These are phyloP conservation scores for Syzygium malaccense DNA, from an alignment of 441 rosid species.

Conservation along the genomic window DNA sequence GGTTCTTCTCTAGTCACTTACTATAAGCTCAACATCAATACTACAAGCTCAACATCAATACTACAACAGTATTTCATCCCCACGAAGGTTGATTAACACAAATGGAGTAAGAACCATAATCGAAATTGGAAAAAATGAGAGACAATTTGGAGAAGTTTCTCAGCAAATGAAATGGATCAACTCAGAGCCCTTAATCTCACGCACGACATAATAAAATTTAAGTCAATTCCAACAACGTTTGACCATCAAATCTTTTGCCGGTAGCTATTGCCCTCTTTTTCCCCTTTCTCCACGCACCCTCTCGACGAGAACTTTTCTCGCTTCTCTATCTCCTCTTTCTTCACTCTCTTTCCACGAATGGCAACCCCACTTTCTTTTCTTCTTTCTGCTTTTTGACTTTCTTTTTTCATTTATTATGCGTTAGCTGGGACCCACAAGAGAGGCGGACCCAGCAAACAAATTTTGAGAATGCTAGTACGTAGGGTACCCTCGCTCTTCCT, in stretches of 20 bases:
- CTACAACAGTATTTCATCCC: background rate
- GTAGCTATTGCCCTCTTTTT: background rate
- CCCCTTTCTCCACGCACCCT: background rate
- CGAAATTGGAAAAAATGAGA: background rate
- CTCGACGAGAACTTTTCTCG: background rate
- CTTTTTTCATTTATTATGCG: background rate
- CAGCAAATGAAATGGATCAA: background rate
- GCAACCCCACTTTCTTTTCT: background rate
- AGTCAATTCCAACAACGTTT: background rate
- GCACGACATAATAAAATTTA: background rate
- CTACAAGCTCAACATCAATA: background rate
- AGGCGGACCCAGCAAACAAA: background rate
- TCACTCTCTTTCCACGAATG: background rate
- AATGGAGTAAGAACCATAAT: background rate
- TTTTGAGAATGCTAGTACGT: too few species aligned
- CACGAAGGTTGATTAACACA: background rate
- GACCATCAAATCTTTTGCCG: background rate
- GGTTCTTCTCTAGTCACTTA: background rate
- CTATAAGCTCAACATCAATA: background rate
- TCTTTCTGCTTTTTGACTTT: background rate
- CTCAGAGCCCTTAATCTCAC: accelerated
- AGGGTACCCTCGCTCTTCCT: too few species aligned
- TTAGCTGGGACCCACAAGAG: background rate
- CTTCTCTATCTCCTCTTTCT: background rate
- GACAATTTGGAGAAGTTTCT: accelerated